Evolutionary conservation across 2,329 filamentous ascomycete species (phyloP), one percentile per base, ranked within the genome.

Genomic region (Neonectria hederae): DNA sequence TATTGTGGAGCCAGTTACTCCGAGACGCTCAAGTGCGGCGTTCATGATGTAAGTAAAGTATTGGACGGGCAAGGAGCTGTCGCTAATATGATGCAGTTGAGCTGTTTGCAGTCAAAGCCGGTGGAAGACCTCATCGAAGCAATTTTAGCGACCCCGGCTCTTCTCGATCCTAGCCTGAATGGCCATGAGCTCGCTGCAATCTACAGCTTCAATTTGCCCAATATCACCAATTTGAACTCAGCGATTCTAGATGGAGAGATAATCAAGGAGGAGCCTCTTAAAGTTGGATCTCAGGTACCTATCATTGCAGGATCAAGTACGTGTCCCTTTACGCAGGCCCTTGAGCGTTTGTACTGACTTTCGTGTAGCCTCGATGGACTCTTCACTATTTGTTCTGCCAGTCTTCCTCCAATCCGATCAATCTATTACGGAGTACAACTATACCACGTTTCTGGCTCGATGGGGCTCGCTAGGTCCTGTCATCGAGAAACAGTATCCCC

Each of bases 1-100:
- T 56, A 62, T n/a, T 26, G 54, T 8, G 69, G 62, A 9, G 51
- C 52, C 13, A 65, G 62, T 45, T 71, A 61, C 45, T 67, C 65
- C 2, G 42, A 65, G 43, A 49, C 56, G 5, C 54, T 69, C 10
- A 51, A 57, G 5, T 71, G 67, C 22, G 38, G 26, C 1, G 26
- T n/a, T 21, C 14, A 32, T 7, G 58, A 67, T 66, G 60, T 64
- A 30, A 59, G 62, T 19, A 9, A 30, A n/a, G 5, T 9, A 4
- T n/a, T 4, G 5, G 17, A 21, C 1, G 19, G 17, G 21, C 8
- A 10, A 22, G 7, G 0, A 40, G 46, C 4, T 21, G 43, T 45
- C 13, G 22, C 54, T 52, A 9, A 56, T n/a, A 24, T 32, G 17
- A 19, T 10, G 7, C 14, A 65, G 57, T 46, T 59, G 32, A 13